phyloP scores from a whole-genome alignment of 148 eudicot species.

The Cornus suecica region DNA sequence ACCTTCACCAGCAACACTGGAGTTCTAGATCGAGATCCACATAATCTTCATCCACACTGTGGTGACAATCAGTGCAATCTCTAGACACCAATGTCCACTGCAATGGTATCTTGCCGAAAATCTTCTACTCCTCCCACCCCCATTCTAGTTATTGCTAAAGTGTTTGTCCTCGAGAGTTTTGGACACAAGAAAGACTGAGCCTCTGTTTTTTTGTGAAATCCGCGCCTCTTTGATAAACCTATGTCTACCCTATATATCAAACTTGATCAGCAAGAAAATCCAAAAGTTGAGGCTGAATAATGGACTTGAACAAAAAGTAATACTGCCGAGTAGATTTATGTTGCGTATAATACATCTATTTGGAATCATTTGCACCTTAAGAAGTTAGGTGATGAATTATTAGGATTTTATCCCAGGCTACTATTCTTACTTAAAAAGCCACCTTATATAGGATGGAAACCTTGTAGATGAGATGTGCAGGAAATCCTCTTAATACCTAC shows the following conservation, averaged over 20 bases:
- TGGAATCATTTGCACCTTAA: background rate
- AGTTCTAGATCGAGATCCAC: background rate
- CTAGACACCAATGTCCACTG: background rate
- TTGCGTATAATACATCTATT: background rate
- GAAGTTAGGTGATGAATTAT: background rate
- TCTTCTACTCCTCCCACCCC: background rate
- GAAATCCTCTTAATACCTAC: background rate
- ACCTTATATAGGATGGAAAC: background rate
- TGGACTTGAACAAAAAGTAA: background rate
- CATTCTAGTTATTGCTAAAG: background rate
- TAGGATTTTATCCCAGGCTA: background rate
- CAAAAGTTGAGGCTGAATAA: background rate
- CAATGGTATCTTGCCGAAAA: background rate
- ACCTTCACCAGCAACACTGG: background rate
- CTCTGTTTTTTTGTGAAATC: too few relatives aligned
- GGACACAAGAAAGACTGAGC: too few relatives aligned
- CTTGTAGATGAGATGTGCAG: background rate
- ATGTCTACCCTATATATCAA: background rate
- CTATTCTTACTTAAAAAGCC: background rate
- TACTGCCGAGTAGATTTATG: background rate
- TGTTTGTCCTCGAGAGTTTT: too few relatives aligned
- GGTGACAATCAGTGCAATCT: background rate
- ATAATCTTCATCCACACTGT: too few relatives aligned
- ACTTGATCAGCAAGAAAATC: background rate
- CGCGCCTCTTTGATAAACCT: background rate